phyloP scores from a whole-genome alignment of 192 early-diverging fungal species.

The Entomortierella lignicola region DNA sequence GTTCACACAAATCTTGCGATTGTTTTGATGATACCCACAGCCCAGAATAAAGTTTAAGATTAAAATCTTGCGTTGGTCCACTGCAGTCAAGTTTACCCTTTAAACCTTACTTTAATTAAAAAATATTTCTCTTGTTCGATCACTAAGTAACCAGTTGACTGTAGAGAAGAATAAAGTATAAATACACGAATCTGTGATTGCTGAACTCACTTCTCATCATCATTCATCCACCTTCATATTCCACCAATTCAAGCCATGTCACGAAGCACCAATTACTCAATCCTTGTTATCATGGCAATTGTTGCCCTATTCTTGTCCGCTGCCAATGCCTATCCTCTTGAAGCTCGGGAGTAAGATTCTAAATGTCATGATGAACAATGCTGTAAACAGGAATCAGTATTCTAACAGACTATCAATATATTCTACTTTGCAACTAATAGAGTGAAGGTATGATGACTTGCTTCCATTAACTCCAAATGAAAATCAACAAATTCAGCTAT shows the following conservation, averaged over 20 bases:
- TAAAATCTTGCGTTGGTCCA: no score
- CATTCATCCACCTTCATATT: not conserved
- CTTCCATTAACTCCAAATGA: not conserved
- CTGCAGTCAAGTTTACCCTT: no score
- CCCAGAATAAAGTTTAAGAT: no score
- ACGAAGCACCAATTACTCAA: not conserved
- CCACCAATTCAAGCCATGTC: constrained; percentile 5
- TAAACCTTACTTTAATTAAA: no score
- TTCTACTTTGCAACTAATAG: not conserved
- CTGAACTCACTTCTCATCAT: not conserved
- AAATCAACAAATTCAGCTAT: no score
- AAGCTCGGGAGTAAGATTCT: not conserved
- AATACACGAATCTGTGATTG: not conserved
- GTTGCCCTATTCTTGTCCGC: constrained; percentile 9
- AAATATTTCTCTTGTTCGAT: no score
- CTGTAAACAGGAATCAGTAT: not conserved
- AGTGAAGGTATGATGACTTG: not conserved
- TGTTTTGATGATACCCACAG: not conserved
- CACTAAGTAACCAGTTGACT: no score
- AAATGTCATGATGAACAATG: not conserved
- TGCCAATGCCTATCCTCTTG: constrained; percentile 2
- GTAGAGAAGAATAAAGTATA: not conserved
- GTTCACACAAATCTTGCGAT: not conserved
- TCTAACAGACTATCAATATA: not conserved
- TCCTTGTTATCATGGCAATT: constrained; percentile 7